A percentile compares a stretch with the other conserved stretches of the same genome.
Evolutionary conservation across 257 asterid genomes (phyloP).

Genomic region (Fraxinus pennsylvanica): DNA sequence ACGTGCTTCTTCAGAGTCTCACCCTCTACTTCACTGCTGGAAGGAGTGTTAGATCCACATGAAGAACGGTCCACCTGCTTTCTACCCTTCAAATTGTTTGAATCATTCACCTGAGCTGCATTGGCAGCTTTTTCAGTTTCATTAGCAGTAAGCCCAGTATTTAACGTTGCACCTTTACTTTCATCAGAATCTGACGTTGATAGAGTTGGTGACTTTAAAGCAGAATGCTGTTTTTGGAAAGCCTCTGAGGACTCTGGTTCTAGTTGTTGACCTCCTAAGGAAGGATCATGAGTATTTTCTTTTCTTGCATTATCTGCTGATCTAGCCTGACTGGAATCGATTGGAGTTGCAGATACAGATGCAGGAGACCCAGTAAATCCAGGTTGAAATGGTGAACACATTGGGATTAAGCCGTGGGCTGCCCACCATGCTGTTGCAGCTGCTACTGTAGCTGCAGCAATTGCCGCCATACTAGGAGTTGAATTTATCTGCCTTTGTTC

Average conservation of each 20-base stretch:
- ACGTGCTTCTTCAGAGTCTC: constrained; percentile 62
- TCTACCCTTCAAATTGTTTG: constrained; percentile 54
- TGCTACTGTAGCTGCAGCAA: constrained; percentile 94
- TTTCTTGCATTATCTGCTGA: constrained; percentile 39
- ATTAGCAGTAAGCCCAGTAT: constrained; percentile 35
- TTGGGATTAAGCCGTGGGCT: constrained; percentile 84
- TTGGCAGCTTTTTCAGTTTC: constrained; percentile 41
- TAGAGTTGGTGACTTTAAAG: constrained; percentile 40
- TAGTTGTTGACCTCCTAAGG: constrained; percentile 40
- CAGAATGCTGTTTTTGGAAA: constrained; percentile 52
- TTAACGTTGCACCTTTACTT: constrained; percentile 48
- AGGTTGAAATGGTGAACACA: constrained; percentile 73
- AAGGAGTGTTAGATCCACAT: constrained; percentile 94
- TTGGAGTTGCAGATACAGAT: constrained; percentile 47
- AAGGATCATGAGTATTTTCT: constrained; percentile 46
- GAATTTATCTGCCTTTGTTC: constrained; percentile 41
- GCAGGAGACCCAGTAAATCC: constrained; percentile 58
- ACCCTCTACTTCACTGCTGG: constrained; percentile 88
- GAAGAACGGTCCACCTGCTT: constrained; percentile 89
- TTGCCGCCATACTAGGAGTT: constrained; percentile 67
- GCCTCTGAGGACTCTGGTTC: constrained; percentile 57
- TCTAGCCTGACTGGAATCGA: constrained; percentile 41
- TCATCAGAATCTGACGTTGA: constrained; percentile 68
- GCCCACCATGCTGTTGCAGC: constrained; percentile 99
- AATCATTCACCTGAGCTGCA: constrained; percentile 40